Evolutionary conservation across 2,329 filamentous ascomycete species (phyloP).

Genomic region (Fonsecaea erecta): DNA sequence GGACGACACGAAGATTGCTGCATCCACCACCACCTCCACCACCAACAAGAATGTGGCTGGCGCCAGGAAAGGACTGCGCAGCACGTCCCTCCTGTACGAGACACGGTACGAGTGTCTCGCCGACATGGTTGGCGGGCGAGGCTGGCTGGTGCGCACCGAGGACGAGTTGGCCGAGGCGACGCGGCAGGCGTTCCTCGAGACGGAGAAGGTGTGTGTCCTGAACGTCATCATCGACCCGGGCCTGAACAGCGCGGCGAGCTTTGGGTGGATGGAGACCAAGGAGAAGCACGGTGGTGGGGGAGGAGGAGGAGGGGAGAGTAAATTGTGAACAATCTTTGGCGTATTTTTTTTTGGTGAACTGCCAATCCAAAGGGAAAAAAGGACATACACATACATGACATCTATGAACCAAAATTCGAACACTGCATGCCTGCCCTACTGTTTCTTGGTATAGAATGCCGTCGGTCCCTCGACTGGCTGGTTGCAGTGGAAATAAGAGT

Average conservation of each 20-base stretch:
- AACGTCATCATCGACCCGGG: constrained; percentile 62
- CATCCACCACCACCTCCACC: constrained; percentile 31
- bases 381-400: too few relatives aligned
- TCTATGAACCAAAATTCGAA: too few relatives aligned
- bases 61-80: constrained; percentile 49
- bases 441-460: too few relatives aligned
- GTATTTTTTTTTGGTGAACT: too few relatives aligned
- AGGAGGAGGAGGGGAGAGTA: constrained; percentile 14
- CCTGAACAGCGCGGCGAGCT: constrained; percentile 47
- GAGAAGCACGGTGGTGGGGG: constrained; percentile 32
- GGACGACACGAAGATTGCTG: constrained; percentile 38
- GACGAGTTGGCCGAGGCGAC: constrained; percentile 58
- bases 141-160: constrained; percentile 57
- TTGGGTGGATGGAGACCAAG: constrained; percentile 44
- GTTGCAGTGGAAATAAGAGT: too few relatives aligned
- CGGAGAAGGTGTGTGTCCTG: constrained; percentile 52
- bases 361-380: too few relatives aligned
- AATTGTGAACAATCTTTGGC: constrained; percentile 14
- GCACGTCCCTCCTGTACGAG: constrained; percentile 59
- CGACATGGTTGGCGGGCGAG: constrained; percentile 59
- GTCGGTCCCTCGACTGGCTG: too few relatives aligned
- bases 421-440: too few relatives aligned
- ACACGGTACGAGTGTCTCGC: constrained; percentile 61
- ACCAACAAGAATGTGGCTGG: constrained; percentile 14
- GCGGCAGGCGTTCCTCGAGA: constrained; percentile 54